Evolutionary conservation across 768 basidiomycete genomes (phyloP).

Genomic region (Tulasnella sp.): DNA sequence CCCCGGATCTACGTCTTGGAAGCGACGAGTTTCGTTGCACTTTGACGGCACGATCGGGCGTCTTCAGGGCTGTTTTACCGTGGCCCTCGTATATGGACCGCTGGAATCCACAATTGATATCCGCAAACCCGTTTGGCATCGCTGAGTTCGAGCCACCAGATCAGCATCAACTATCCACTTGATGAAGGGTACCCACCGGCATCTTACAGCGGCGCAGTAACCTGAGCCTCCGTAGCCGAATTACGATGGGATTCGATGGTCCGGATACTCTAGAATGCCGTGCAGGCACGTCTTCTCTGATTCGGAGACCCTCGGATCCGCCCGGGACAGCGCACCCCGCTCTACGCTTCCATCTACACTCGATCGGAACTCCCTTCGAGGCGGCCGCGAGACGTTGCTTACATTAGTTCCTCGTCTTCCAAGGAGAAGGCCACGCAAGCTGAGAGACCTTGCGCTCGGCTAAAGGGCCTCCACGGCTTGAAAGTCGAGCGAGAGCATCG

Average conservation of each 20-base stretch:
- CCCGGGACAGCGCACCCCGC: neutral
- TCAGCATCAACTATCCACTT: neutral
- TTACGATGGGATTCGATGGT: neutral
- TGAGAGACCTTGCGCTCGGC: too few species aligned
- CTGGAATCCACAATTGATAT: neutral
- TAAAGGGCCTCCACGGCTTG: neutral
- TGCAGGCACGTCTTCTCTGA: neutral
- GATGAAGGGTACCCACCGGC: neutral
- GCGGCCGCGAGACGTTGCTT: neutral
- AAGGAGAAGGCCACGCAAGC: neutral
- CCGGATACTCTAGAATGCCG: neutral
- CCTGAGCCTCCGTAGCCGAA: too few species aligned
- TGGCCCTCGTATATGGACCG: neutral
- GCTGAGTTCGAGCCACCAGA: neutral
- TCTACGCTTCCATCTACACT: neutral
- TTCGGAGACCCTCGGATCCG: neutral
- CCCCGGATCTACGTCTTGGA: too few species aligned
- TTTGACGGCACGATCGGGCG: too few species aligned
- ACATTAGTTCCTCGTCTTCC: neutral
- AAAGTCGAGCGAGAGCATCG: neutral
- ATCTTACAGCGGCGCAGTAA: neutral
- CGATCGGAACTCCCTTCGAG: neutral
- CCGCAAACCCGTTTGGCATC: neutral
- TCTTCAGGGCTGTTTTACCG: neutral
- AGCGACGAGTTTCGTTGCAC: too few species aligned